These are phyloP conservation scores for Suillus variegatus DNA, from an alignment of 768 basidiomycete genomes.

Conservation along the genomic window DNA sequence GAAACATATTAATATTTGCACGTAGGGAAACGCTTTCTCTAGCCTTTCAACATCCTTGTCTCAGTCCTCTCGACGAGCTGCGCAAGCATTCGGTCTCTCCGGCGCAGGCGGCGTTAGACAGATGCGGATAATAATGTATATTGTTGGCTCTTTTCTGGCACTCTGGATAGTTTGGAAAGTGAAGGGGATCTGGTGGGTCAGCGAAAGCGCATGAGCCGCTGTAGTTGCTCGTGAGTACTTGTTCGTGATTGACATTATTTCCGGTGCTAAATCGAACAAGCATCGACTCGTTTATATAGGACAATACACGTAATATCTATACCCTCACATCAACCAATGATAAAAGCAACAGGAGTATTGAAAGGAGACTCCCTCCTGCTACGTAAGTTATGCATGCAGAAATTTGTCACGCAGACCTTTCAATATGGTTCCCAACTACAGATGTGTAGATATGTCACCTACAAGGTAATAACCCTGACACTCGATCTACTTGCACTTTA, in stretches of 20 bases:
- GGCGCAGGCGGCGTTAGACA: slow-evolving; percentile 66
- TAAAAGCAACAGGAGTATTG: background rate
- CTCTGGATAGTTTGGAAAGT: slow-evolving; percentile 60
- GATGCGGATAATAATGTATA: slow-evolving; percentile 64
- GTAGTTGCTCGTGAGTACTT: slow-evolving; percentile 2
- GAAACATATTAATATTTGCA: background rate
- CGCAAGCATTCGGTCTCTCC: slow-evolving; percentile 68
- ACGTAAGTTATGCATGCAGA: background rate
- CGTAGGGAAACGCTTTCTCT: slow-evolving; percentile 65
- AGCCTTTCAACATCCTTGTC: slow-evolving; percentile 63
- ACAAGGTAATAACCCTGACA: background rate
- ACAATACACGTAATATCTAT: background rate
- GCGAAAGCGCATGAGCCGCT: background rate
- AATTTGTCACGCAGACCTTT: background rate
- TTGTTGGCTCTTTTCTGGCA: slow-evolving; percentile 53
- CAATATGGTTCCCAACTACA: background rate
- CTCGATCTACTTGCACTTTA: background rate
- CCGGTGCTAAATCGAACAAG: background rate
- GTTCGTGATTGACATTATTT: no score
- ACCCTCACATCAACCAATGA: background rate
- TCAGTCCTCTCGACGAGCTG: slow-evolving; percentile 69
- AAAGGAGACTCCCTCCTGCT: background rate
- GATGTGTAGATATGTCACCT: background rate
- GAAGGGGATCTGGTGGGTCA: slow-evolving; percentile 46
- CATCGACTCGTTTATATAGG: background rate